Base-by-base conservation (phyloP, 371 early-diverging fungal genomes). In the Phascolomyces articulosus region DNA sequence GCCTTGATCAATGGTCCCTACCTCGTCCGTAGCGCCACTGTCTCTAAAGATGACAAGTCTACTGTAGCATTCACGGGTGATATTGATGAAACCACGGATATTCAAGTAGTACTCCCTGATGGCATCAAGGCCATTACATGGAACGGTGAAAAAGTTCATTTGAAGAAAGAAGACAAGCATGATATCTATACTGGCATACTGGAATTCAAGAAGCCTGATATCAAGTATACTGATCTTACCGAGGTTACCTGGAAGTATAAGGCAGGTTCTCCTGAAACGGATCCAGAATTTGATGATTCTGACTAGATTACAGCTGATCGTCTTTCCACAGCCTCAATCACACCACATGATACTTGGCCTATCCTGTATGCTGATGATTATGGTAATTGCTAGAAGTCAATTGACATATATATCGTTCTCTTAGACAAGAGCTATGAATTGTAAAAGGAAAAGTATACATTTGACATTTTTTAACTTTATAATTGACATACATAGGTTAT, bases 291-390 rank as follows among this genome's bases (percentile, higher is more conserved):
- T 65, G 72, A 71, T 60, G 72, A 71, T 44, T 60, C 56, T 1
- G 23, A 58, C 4, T 71, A 68, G 72, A 53, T 49, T 2, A 60
- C 60, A 7, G 68, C 68, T 15, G 48, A 67, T 29, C 60, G 62
- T 23, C 7, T 51, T 16, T 48, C 21, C 15, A 71, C 72, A 44
- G 65, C 61, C 28, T 51, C 68, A 0, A 53, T 65, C 16, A 49
- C 68, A 24, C 58, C 48, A 48, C 72, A 68, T 16, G 47, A 51
- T 9, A 58, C 59, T n/a, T 55, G 58, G 54, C 72, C 68, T 4
- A 56, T 71, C 23, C 44, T 71, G 20, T 71, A 65, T 63, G 67
- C 72, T 24, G 64, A 64, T 26, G 72, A 71, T 47, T 71, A 71
- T 62, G 67, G 65, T 59, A 65, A 26, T 31, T 6, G 51, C n/a